phyloP scores from a whole-genome alignment of 345 rosid genomes.

The Salix viminalis region DNA sequence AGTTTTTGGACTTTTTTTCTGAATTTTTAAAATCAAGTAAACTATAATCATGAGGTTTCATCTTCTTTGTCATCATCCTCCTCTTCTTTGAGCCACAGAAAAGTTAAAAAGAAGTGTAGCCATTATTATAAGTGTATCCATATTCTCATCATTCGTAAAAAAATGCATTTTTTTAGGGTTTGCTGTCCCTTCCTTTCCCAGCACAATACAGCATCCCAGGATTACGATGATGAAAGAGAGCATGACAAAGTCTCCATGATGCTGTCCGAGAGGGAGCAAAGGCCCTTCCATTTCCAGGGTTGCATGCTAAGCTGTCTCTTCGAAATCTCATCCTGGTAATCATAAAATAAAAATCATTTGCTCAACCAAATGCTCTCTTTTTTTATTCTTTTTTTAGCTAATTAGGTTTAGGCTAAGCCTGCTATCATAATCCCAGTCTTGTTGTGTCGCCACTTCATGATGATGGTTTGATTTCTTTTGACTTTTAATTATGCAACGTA shows the following conservation, averaged over 20 bases:
- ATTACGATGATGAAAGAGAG: constrained; percentile 28
- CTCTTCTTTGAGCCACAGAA: not conserved
- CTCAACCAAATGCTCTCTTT: not conserved
- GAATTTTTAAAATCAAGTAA: not conserved
- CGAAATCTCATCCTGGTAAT: constrained; percentile 8
- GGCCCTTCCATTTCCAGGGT: constrained; percentile 29
- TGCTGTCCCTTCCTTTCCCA: constrained; percentile 28
- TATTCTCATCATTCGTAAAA: constrained; percentile 5
- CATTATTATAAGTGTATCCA: constrained; percentile 12
- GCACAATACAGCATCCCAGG: constrained; percentile 45
- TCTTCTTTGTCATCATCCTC: not conserved
- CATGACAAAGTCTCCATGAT: constrained; percentile 30
- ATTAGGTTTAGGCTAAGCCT: not conserved
- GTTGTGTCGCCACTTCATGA: not conserved
- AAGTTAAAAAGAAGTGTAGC: not conserved
- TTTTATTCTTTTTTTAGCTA: not conserved
- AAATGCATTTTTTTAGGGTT: constrained; percentile 10
- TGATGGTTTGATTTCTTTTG: not conserved
- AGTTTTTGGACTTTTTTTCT: not conserved
- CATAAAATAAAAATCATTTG: not conserved
- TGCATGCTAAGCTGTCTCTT: constrained; percentile 6
- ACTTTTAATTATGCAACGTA: not conserved
- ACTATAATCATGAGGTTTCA: not conserved
- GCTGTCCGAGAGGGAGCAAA: constrained; percentile 26
- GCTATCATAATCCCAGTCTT: not conserved